Evolutionary conservation across 73 alveolate species (phyloP).

Genomic region (Paramecium pentaurelia): DNA sequence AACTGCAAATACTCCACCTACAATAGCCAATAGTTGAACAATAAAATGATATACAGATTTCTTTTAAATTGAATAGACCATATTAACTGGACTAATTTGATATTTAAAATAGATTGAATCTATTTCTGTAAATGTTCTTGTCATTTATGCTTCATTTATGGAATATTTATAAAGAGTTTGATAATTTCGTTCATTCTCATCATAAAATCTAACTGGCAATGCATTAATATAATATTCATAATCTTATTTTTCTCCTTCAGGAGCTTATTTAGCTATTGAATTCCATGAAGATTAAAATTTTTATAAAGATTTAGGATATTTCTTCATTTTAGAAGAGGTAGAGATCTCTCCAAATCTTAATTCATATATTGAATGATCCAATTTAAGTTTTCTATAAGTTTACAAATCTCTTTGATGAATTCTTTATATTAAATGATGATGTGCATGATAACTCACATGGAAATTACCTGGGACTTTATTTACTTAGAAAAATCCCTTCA

Average conservation of each 20-base stretch:
- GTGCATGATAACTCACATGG: constrained; percentile 61
- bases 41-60: constrained; percentile 53
- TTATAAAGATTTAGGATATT: constrained; percentile 6
- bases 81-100: constrained; percentile 59
- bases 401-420: neutral
- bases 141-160: neutral
- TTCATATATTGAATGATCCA: constrained; percentile 40
- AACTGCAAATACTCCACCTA: constrained; percentile 60
- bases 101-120: constrained; percentile 57
- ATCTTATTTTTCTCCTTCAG: neutral
- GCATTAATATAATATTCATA: constrained; percentile 29
- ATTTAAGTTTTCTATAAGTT: constrained; percentile 8
- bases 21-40: constrained; percentile 51
- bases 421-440: constrained; percentile 35
- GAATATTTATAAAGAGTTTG: neutral
- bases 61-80: constrained; percentile 19
- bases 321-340: neutral
- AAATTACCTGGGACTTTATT: constrained; percentile 62
- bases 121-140: constrained; percentile 26
- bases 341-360: constrained; percentile 49
- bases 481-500: neutral
- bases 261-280: neutral
- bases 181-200: neutral
- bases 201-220: constrained; percentile 20
- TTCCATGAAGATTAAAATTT: neutral